Evolutionary conservation across 1,284 basidiomycete genomes (phyloP).

Genomic region (Anthracocystis panici-leucophaei): DNA sequence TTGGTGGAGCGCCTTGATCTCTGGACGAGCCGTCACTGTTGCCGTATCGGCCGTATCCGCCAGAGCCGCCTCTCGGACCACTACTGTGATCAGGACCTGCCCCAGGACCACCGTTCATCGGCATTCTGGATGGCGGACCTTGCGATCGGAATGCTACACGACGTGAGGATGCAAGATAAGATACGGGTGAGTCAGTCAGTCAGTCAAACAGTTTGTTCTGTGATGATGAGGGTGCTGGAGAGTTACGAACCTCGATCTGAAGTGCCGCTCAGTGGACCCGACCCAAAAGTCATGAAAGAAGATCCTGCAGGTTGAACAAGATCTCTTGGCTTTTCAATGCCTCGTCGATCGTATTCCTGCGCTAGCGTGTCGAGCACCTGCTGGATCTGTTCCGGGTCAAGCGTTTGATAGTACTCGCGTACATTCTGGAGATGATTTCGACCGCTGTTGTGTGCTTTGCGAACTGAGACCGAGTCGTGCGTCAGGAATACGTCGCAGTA

Average conservation of each 20-base stretch:
- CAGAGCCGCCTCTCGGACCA: slow-evolving; percentile 12
- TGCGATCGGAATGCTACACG: slow-evolving; percentile 37
- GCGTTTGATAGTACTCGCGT: slow-evolving; percentile 93
- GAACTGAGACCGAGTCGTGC: slow-evolving; percentile 74
- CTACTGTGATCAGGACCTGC: slow-evolving; percentile 11
- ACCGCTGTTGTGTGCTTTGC: slow-evolving; percentile 97
- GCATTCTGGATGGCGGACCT: slow-evolving; percentile 27
- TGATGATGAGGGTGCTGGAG: background rate
- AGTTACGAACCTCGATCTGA: slow-evolving; percentile 38
- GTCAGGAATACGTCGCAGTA: slow-evolving; percentile 69
- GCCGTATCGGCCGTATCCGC: slow-evolving; percentile 30
- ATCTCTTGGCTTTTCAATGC: slow-evolving; percentile 56
- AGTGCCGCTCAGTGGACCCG: slow-evolving; percentile 49
- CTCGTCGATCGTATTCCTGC: slow-evolving; percentile 79
- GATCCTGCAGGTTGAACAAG: slow-evolving; percentile 47
- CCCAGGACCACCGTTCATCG: slow-evolving; percentile 9
- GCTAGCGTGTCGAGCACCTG: slow-evolving; percentile 96
- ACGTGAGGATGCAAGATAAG: background rate
- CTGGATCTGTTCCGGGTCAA: slow-evolving; percentile 96
- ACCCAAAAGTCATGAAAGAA: slow-evolving; percentile 53
- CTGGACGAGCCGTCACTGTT: slow-evolving; percentile 16
- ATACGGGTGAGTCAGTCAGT: background rate
- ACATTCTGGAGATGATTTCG: slow-evolving; percentile 96
- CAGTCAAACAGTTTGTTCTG: background rate
- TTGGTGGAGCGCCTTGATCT: slow-evolving; percentile 30